phyloP scores from a whole-genome alignment of 495 filamentous ascomycete genomes.

The Penicillium soppii region DNA sequence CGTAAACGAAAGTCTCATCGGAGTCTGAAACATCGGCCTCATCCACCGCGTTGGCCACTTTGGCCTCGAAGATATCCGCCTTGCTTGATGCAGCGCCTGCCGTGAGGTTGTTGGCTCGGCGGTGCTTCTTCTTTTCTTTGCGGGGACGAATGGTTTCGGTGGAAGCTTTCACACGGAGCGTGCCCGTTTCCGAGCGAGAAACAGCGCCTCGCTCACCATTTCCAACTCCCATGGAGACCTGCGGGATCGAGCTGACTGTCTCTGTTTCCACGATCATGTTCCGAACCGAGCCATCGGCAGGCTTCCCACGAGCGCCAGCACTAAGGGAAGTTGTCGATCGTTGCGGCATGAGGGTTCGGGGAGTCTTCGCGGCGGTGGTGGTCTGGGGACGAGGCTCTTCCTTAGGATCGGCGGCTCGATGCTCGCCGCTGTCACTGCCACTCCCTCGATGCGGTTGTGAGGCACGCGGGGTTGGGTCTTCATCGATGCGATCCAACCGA shows the following conservation, averaged over 20 bases:
- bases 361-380: constrained; percentile 20
- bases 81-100: constrained; percentile 77
- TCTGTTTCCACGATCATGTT: constrained; percentile 99
- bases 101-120: constrained; percentile 61
- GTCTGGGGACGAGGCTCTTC: constrained; percentile 33
- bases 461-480: constrained; percentile 38
- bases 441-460: constrained; percentile 39
- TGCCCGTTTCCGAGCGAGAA: constrained; percentile 59
- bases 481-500: constrained; percentile 38
- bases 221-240: constrained; percentile 74
- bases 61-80: constrained; percentile 96
- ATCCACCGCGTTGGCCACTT: constrained; percentile 92
- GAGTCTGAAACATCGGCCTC: constrained; percentile 92
- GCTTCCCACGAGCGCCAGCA: constrained; percentile 52
- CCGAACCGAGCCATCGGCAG: constrained; percentile 70
- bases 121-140: constrained; percentile 82
- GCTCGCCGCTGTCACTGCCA: constrained; percentile 51
- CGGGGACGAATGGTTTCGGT: constrained; percentile 90
- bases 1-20: constrained; percentile 98
- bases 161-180: constrained; percentile 81
- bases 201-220: constrained; percentile 58
- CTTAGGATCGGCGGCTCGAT: constrained; percentile 41
- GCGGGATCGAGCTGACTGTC: constrained; percentile 87
- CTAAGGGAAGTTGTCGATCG: constrained; percentile 50
- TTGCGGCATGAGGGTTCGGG: constrained; percentile 42